phyloP scores from a whole-genome alignment of 352 stramenopile species.

The Halophytophthora batemanensis region DNA sequence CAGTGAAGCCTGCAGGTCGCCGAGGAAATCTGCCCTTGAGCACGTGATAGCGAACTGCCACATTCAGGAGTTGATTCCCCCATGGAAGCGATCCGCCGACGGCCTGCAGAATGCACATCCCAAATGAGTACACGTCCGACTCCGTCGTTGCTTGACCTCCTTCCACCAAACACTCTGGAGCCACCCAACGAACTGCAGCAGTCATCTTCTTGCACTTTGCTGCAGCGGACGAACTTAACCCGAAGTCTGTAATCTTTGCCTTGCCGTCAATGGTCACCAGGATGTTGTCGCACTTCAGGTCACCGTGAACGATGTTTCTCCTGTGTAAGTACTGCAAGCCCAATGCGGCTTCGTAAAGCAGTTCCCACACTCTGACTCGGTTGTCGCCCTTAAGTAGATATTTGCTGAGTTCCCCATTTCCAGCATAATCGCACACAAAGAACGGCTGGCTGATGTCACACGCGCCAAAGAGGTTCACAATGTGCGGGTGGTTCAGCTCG shows the following conservation, averaged over 20 bases:
- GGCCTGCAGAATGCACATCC: no score
- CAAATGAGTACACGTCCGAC: no score
- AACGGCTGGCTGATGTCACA: neutral
- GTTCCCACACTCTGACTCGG: neutral
- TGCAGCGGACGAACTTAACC: neutral
- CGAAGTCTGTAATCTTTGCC: conserved; percentile 3
- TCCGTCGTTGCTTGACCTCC: no score
- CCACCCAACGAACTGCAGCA: no score
- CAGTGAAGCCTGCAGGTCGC: neutral
- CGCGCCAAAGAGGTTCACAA: conserved; percentile 5
- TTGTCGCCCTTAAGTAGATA: neutral
- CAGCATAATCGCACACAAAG: conserved; percentile 7
- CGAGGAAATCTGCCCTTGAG: neutral
- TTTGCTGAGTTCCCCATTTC: neutral
- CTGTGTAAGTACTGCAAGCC: conserved; percentile 3
- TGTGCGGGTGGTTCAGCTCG: conserved; percentile 3
- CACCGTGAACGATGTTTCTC: neutral
- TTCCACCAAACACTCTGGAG: no score
- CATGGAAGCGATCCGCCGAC: neutral
- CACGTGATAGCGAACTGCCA: neutral
- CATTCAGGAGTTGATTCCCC: neutral
- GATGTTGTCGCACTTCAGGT: conserved; percentile 6
- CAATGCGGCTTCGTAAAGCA: neutral
- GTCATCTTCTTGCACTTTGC: no score
- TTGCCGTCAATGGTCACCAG: neutral